Conservation (phyloP, 192 early-diverging fungal genomes). For the Coemansia sp. region DNA sequence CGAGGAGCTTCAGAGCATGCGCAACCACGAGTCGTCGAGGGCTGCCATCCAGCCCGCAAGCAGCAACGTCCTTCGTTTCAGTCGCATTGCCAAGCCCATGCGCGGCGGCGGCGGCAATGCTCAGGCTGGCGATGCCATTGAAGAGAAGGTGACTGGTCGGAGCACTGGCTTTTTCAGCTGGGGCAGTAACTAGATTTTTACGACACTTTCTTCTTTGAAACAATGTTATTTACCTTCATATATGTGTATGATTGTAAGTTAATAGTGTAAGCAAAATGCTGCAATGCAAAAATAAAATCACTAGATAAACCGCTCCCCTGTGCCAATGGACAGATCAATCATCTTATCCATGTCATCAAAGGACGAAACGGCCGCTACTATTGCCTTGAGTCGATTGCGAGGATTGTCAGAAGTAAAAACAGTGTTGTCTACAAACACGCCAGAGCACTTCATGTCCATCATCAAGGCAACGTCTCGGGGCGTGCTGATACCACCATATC, state of each 20-base stretch:
- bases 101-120: constrained; percentile 71
- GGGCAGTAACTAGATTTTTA: constrained; percentile 23
- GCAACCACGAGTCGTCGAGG: constrained; percentile 20
- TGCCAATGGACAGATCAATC: not conserved
- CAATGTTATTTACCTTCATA: not conserved
- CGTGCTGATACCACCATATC: not conserved
- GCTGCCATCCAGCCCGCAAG: constrained; percentile 13
- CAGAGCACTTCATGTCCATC: not conserved
- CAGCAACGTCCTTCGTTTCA: constrained; percentile 58
- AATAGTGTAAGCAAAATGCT: not conserved
- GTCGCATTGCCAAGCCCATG: constrained; percentile 88
- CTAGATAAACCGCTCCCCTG: not conserved
- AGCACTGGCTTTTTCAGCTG: constrained; percentile 44
- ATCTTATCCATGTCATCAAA: not conserved
- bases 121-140: constrained; percentile 4
- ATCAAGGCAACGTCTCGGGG: not conserved
- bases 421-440: not conserved
- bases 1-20: constrained; percentile 60
- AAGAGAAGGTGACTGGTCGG: constrained; percentile 33
- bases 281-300: not conserved
- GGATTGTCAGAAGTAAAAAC: not conserved
- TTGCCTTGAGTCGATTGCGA: not conserved
- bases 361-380: not conserved
- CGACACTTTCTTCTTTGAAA: not conserved
- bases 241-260: no score